Conservation (phyloP, 75 land plant genomes). For the Pinus tabuliformis region DNA sequence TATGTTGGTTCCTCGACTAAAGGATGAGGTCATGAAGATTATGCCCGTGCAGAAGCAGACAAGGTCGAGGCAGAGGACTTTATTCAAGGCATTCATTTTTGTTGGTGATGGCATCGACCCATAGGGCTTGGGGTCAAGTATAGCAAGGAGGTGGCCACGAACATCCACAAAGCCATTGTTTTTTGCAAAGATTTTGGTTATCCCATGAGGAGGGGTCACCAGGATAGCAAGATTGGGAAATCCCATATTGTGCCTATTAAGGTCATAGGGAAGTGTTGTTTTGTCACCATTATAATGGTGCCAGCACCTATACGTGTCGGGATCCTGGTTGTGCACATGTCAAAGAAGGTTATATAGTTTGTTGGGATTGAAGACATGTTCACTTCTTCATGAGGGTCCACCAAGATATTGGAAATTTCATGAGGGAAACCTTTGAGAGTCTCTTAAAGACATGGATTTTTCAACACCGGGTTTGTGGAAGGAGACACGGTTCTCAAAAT, state of each 20-base stretch:
- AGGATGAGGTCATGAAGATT: constrained; percentile 79
- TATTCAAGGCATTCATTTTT: constrained; percentile 80
- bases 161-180: constrained; percentile 68
- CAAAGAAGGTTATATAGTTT: constrained; percentile 81
- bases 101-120: constrained; percentile 68
- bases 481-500: too few relatives aligned
- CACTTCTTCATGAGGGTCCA: constrained; percentile 16
- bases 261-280: constrained; percentile 82
- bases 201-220: constrained; percentile 54
- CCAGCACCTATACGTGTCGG: constrained; percentile 66
- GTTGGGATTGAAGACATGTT: constrained; percentile 81
- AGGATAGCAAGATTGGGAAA: constrained; percentile 62
- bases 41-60: constrained; percentile 89
- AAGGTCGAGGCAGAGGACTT: constrained; percentile 68
- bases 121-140: constrained; percentile 80
- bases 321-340: constrained; percentile 70
- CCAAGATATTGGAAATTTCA: too few relatives aligned
- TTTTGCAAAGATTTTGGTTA: constrained; percentile 70
- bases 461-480: too few relatives aligned
- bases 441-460: too few relatives aligned
- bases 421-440: too few relatives aligned
- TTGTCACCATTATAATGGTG: constrained; percentile 59
- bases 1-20: constrained; percentile 45
- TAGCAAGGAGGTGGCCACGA: constrained; percentile 74
- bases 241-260: constrained; percentile 78